These are phyloP conservation scores for Chrysochromulina tobinii DNA, from an alignment of 78 protist species.

Conservation along the genomic window DNA sequence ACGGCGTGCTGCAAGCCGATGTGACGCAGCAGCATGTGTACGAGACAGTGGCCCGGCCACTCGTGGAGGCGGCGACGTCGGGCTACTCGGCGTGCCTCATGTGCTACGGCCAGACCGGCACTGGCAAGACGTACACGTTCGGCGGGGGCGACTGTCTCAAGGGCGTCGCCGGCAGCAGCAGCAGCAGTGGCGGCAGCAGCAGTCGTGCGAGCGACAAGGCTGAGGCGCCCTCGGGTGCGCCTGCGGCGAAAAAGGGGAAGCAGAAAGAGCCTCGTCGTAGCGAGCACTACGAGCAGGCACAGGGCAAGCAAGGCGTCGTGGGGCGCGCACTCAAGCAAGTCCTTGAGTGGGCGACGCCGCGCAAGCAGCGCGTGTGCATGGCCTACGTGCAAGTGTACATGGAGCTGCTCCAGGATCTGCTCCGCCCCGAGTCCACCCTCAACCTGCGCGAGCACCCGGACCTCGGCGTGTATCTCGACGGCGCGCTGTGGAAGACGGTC, in stretches of 20 bases:
- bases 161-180: neutral
- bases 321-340: neutral
- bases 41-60: neutral
- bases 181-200: too few species aligned
- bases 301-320: too few species aligned
- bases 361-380: neutral
- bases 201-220: neutral
- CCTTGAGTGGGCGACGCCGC: neutral
- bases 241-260: neutral
- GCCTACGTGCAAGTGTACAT: slow-evolving; percentile 21
- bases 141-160: neutral
- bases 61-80: neutral
- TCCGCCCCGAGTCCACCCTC: neutral
- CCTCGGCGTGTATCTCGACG: slow-evolving; percentile 2
- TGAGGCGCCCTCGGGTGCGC: slow-evolving; percentile 26
- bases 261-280: too few species aligned
- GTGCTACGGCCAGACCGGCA: slow-evolving; percentile 81
- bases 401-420: slow-evolving; percentile 26
- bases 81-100: slow-evolving; percentile 9
- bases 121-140: slow-evolving; percentile 71
- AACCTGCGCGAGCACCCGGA: neutral
- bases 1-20: neutral
- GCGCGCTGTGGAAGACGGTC: neutral
- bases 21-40: neutral
- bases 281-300: too few species aligned